Percentiles rank a stretch among this genome's conserved stretches.
phyloP scores from a whole-genome alignment of 306 rosid genomes.

The Crataegus laevigata region DNA sequence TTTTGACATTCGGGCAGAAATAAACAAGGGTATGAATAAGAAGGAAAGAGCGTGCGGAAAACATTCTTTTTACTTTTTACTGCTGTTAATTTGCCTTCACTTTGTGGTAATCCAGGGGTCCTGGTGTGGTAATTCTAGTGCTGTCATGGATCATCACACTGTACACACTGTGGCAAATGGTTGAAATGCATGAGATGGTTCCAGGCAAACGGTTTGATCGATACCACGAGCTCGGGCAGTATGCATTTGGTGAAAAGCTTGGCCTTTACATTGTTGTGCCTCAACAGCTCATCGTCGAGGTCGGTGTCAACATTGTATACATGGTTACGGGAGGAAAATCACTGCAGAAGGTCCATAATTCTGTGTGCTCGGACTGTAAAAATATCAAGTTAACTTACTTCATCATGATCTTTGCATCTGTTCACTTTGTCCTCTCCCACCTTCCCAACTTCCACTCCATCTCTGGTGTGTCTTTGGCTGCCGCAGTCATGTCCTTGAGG shows the following conservation, averaged over 20 bases:
- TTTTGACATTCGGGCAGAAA: no score
- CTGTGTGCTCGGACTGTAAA: conserved; percentile 24
- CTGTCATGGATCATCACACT: conserved; percentile 52
- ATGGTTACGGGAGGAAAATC: conserved; percentile 61
- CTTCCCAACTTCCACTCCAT: conserved; percentile 51
- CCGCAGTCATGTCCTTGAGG: conserved; percentile 50
- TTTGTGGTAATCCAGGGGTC: conserved; percentile 49
- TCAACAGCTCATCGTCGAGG: conserved; percentile 46
- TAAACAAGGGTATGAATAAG: no score
- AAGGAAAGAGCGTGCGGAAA: no score
- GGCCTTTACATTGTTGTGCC: conserved; percentile 61
- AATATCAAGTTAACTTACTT: conserved; percentile 32
- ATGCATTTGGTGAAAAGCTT: conserved; percentile 53
- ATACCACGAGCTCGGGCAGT: conserved; percentile 52
- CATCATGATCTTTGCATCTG: conserved; percentile 57
- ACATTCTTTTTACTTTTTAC: background rate
- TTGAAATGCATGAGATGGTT: conserved; percentile 59
- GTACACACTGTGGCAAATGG: conserved; percentile 66
- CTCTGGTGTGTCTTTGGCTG: conserved; percentile 42
- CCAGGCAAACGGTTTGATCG: conserved; percentile 53
- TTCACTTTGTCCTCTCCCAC: conserved; percentile 49
- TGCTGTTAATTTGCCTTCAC: background rate
- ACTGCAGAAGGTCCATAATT: conserved; percentile 38
- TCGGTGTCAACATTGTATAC: conserved; percentile 39
- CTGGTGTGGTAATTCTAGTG: conserved; percentile 53